These are phyloP conservation scores for Fusarium papillatum DNA, from an alignment of 2,329 filamentous ascomycete species.

Conservation along the genomic window DNA sequence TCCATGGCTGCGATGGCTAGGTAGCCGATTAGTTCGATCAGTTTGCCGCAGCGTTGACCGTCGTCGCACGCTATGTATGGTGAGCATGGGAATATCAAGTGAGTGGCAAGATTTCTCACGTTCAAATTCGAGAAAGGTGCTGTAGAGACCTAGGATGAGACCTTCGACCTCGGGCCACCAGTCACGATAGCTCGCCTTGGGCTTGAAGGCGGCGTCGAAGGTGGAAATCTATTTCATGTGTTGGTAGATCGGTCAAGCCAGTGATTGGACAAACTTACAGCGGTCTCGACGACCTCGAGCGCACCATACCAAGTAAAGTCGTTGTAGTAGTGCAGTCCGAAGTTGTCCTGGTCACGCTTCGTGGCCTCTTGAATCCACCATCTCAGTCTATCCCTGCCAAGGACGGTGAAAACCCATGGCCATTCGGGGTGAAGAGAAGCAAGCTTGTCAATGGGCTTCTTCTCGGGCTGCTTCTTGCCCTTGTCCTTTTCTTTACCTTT, in stretches of 20 bases:
- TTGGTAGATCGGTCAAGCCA: fast-evolving
- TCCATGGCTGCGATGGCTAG: conserved; percentile 27
- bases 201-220: conserved; percentile 5
- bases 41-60: neutral
- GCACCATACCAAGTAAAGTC: conserved; percentile 55
- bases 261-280: conserved; percentile 21
- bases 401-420: conserved; percentile 32
- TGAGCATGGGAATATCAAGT: neutral
- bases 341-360: conserved; percentile 51
- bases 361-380: conserved; percentile 39
- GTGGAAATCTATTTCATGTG: conserved; percentile 45
- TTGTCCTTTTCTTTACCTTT: neutral
- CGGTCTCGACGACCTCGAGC: conserved; percentile 58
- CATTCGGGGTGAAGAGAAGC: conserved; percentile 36
- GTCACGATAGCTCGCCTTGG: conserved; percentile 27
- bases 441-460: conserved; percentile 22
- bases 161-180: conserved; percentile 42
- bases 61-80: conserved; percentile 19
- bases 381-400: conserved; percentile 15
- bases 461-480: neutral
- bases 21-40: conserved; percentile 30
- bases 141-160: conserved; percentile 25
- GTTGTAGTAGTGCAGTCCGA: conserved; percentile 59
- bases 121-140: conserved; percentile 2
- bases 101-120: neutral